Evolutionary conservation across 2,329 filamentous ascomycete genomes (phyloP), one percentile per base, ranked within the genome.

Genomic region (Paramyrothecium roridum): DNA sequence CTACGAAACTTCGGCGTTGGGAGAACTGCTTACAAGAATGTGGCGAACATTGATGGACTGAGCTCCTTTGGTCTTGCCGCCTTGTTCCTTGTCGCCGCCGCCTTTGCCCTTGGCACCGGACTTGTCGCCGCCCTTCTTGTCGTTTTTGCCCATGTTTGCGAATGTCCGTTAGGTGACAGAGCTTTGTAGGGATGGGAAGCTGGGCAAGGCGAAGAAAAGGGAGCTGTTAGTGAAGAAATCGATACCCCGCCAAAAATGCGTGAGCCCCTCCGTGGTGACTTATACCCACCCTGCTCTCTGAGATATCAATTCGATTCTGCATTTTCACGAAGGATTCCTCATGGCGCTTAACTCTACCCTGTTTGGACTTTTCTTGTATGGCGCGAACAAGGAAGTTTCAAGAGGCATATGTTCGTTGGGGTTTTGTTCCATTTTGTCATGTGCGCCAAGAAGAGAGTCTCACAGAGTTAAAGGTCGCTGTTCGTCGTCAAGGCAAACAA

Each of bases 11-110:
- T n/a, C 20, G 47, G 47, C 2, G 3, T 34, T 37, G 21, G 52
- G 43, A 33, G 16, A 19, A 19, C 33, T n/a, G 58, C 70, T 53
- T 61, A 82, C 80, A 65, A 90, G 71, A 56, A 91, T 90, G 70
- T 92, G 89, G 45, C 89, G 82, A 52, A 89, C 87, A 65, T 90
- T 90, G 73, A 91, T 89, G 56, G 79, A 79, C 64, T 87, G 85
- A 1, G 85, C 86, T 22, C 84, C 88, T 54, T 78, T 77, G 20
- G 66, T 62, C 59, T 77, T 76, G 52, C 70, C 70, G 46, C 76
- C 63, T 59, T 69, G 66, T 3, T 64, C 66, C 52, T 70, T 69
- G 20, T 70, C 71, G 40, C 65, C 64, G 8, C 56, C 64, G 19
- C 60, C 65, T 43, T 63, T 64, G 47, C 60, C 67, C 60, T 68